Conservation (phyloP, 2,329 filamentous ascomycete species). For the Cryphonectria carpinicola region DNA sequence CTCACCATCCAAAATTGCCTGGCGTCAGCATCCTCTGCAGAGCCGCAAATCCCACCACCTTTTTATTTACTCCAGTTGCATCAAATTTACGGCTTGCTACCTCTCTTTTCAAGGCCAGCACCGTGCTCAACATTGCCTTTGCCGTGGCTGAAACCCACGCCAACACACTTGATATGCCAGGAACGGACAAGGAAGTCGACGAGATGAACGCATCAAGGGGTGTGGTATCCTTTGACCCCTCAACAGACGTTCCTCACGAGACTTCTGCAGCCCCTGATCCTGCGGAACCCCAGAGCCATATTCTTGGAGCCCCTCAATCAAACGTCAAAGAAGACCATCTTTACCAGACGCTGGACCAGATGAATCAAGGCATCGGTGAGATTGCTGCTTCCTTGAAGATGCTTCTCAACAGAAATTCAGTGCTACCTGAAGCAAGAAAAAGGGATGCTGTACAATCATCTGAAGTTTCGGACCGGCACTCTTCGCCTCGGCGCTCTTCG, state of each 20-base stretch:
- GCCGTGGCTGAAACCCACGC: background rate
- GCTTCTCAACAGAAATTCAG: background rate
- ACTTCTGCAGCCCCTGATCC: background rate
- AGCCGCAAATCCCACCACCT: background rate
- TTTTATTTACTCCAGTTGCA: background rate
- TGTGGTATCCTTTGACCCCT: background rate
- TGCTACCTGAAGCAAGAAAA: background rate
- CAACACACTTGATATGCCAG: background rate
- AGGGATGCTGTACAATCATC: background rate
- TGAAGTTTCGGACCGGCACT: background rate
- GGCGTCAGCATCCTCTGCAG: background rate
- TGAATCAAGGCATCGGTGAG: background rate
- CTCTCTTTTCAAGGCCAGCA: background rate
- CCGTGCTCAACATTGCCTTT: background rate
- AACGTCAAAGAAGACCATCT: background rate
- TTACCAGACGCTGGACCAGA: background rate
- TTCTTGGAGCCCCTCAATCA: background rate
- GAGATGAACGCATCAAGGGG: background rate
- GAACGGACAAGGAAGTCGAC: background rate
- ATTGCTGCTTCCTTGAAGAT: background rate
- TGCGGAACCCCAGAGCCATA: background rate
- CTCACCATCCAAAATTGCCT: background rate
- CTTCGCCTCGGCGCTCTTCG: background rate
- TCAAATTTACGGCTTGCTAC: background rate
- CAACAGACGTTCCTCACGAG: background rate